Evolutionary conservation across 2,329 filamentous ascomycete genomes (phyloP).

Genomic region (Zymoseptoria pseudotritici): DNA sequence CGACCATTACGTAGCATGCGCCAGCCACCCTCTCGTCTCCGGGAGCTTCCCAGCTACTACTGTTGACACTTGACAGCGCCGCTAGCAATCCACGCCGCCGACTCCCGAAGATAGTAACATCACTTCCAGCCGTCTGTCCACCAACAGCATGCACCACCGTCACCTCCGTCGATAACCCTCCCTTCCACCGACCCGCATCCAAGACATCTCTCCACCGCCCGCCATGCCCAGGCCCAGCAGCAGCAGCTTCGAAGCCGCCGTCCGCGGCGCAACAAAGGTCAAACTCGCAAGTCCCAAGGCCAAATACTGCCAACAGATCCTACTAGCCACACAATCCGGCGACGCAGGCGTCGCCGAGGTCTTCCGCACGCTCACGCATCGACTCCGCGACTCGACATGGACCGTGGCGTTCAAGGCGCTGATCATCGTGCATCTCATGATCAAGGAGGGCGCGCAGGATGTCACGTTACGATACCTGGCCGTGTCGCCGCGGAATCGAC

Average conservation of each 20-base stretch:
- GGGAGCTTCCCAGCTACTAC: neutral
- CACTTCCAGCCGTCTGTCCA: neutral
- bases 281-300: slow-evolving; percentile 91
- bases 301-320: slow-evolving; percentile 98
- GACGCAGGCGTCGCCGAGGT: slow-evolving; percentile 94
- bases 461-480: slow-evolving; percentile 80
- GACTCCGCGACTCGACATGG: slow-evolving; percentile 93
- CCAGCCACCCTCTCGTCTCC: neutral
- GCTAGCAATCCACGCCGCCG: neutral
- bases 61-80: neutral
- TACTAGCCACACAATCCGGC: slow-evolving; percentile 88
- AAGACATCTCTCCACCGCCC: slow-evolving; percentile 9
- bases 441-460: slow-evolving; percentile 85
- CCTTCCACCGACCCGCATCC: neutral
- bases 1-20: neutral
- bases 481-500: slow-evolving; percentile 64
- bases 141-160: neutral
- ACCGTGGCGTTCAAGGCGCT: slow-evolving; percentile 98
- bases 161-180: neutral
- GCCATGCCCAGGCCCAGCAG: slow-evolving; percentile 30
- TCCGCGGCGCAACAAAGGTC: slow-evolving; percentile 97
- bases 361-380: slow-evolving; percentile 81
- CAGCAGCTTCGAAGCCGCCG: slow-evolving; percentile 94
- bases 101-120: neutral
- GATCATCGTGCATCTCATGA: slow-evolving; percentile 95